Percentiles rank a stretch among this genome's conserved stretches.
phyloP scores from a whole-genome alignment of 257 asterid genomes.

The Nyctanthes arbortristis region DNA sequence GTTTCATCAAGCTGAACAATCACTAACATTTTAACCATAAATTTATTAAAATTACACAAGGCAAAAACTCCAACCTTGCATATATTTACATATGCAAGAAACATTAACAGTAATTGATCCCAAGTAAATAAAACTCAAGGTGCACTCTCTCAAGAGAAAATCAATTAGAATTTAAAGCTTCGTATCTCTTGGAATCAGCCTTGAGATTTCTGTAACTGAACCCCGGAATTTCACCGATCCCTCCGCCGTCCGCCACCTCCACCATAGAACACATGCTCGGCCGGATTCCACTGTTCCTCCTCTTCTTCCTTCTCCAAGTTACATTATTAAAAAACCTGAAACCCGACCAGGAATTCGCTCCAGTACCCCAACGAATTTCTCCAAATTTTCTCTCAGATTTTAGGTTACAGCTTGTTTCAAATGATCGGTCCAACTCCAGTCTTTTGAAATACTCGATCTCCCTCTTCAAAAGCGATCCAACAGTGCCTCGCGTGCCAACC shows the following conservation, averaged over 20 bases:
- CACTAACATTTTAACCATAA: no score
- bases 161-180: conserved; percentile 31
- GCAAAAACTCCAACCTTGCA: no score
- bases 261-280: conserved; percentile 42
- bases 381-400: conserved; percentile 31
- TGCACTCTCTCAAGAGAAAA: no score
- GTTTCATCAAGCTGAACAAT: no score
- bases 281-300: conserved; percentile 42
- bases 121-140: no score
- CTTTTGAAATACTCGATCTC: conserved; percentile 78
- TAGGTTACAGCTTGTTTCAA: conserved; percentile 23
- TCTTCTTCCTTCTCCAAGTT: conserved; percentile 63
- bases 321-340: conserved; percentile 43
- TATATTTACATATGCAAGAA: no score
- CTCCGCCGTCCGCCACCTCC: conserved; percentile 32
- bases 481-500: conserved; percentile 77
- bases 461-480: conserved; percentile 81
- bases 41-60: no score
- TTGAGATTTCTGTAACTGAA: conserved; percentile 71
- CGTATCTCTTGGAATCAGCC: conserved; percentile 57
- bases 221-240: conserved; percentile 40
- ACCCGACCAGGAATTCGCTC: conserved; percentile 50
- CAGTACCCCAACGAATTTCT: conserved; percentile 33
- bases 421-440: conserved; percentile 41
- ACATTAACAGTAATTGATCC: no score